Conservation (phyloP, 2,329 filamentous ascomycete genomes). For the Paraphoma sp. region DNA sequence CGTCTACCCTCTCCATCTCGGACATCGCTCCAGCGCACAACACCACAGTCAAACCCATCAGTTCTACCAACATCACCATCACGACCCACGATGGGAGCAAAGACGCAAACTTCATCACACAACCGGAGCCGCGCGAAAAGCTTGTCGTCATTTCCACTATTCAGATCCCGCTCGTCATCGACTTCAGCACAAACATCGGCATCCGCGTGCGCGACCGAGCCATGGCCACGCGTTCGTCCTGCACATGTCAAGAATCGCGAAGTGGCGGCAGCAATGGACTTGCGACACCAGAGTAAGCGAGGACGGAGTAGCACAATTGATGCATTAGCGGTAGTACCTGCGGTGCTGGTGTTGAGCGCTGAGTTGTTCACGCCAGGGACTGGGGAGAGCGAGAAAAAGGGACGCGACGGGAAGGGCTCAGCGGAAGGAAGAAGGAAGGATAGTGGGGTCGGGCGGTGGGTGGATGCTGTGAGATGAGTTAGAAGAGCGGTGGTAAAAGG, state of each 20-base stretch:
- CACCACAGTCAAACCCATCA: not conserved
- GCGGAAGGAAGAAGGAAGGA: constrained; percentile 15
- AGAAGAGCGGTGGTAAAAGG: no score
- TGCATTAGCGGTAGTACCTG: constrained; percentile 44
- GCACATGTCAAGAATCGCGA: constrained; percentile 26
- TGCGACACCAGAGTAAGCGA: constrained; percentile 25
- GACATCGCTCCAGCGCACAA: not conserved
- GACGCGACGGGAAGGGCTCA: constrained; percentile 1
- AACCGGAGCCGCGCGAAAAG: constrained; percentile 28
- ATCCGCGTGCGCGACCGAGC: constrained; percentile 11
- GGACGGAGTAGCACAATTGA: constrained; percentile 34
- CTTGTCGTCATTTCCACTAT: constrained; percentile 28
- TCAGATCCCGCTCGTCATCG: constrained; percentile 27
- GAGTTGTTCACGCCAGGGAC: constrained; percentile 44
- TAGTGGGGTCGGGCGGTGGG: constrained; percentile 24
- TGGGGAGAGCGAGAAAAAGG: constrained; percentile 1
- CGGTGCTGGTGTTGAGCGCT: constrained; percentile 42
- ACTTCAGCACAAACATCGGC: constrained; percentile 7
- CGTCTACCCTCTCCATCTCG: constrained; percentile 15
- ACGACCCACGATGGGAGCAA: not conserved
- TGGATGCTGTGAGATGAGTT: constrained; percentile 29
- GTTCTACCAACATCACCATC: constrained; percentile 7
- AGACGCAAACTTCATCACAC: constrained; percentile 4
- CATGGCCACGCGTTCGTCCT: constrained; percentile 28
- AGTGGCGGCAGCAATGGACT: constrained; percentile 32